These are phyloP conservation scores for Afroboletus lepidellus DNA, from an alignment of 1,284 basidiomycete genomes.

Conservation along the genomic window DNA sequence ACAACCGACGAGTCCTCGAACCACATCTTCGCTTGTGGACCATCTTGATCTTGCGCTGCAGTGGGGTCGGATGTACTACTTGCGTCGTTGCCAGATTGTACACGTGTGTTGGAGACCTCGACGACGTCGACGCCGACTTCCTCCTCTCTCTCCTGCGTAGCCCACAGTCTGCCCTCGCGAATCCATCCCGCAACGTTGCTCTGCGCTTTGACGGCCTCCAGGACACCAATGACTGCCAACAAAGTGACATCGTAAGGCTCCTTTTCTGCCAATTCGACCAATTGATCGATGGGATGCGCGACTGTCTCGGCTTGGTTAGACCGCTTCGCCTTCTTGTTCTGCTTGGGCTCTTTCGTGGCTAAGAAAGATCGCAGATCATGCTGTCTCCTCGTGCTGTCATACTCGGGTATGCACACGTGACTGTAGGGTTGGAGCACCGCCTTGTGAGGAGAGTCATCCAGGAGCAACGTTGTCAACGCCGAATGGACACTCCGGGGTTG, in stretches of 20 bases:
- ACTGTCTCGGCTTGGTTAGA: not conserved
- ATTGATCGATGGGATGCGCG: not conserved
- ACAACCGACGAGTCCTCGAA: conserved; percentile 48
- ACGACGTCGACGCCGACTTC: not conserved
- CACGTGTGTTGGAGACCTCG: not conserved
- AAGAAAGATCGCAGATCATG: conserved; percentile 40
- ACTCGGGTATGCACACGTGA: conserved; percentile 74
- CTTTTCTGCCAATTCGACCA: not conserved
- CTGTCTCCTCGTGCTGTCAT: conserved; percentile 46
- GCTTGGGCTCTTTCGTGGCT: conserved; percentile 10
- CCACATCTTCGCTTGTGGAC: conserved; percentile 43
- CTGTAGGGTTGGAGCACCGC: conserved; percentile 79
- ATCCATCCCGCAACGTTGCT: conserved; percentile 71
- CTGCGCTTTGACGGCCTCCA: conserved; percentile 59
- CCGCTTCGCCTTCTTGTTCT: conserved; percentile 9
- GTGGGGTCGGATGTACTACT: conserved; percentile 8
- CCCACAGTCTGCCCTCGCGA: conserved; percentile 53
- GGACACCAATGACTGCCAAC: conserved; percentile 68
- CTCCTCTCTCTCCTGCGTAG: conserved; percentile 6
- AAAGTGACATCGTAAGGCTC: conserved; percentile 55
- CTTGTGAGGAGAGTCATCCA: conserved; percentile 81
- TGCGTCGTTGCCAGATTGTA: conserved; percentile 17
- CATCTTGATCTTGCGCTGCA: conserved; percentile 5
- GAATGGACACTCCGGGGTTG: conserved; percentile 43
- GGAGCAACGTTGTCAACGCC: conserved; percentile 67